Base-by-base conservation (phyloP, 1,284 basidiomycete genomes). In the Fomitopsis schrenkii region DNA sequence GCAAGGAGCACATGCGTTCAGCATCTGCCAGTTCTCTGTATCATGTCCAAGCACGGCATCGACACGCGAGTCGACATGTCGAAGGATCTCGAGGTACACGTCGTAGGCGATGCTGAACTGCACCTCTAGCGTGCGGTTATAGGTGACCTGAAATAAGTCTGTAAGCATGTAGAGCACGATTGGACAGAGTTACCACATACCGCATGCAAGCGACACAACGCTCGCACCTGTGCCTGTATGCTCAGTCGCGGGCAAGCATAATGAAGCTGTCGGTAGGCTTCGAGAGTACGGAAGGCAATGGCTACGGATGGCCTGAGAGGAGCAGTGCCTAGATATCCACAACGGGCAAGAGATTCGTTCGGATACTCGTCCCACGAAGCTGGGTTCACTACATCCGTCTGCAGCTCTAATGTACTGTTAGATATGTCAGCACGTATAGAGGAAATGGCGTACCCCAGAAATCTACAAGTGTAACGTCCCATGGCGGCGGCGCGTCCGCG, bases 91-190 rank as follows among this genome's bases (percentile, higher is more conserved):
- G 5, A 75, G 63, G 48, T 75, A 77, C 0, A 72, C 26, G 52
- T 77, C 72, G 59, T 67, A 76, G 0, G 68, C 62, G 6, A 64
- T 62, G 0, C 70, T 66, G 54, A 76, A 74, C 28, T 65, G 57
- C 8, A 60, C 41, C 1, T 59, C 57, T 1, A 65, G 41, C 5
- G 38, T 19, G 9, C 36, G 50, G 3, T 53, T 30, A 35, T 52
- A 64, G 4, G 61, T 61, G 12, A 58, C n/a, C 61, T 63, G 36
- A 3, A 3, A 48, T 10, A 15, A 41, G 15, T 40, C 17, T 45
- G 53, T 28, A 30, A 22, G 22, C 22, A 2, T 22, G 22, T 30
- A 19, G 22, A 50, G 28, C 22, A 30, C 44, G n/a, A 17, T 33
- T 30, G 14, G 36, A 38, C 22, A 17, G n/a, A 7, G 3, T 8